These are phyloP conservation scores for Fusarium irregulare DNA, from an alignment of 2,329 filamentous ascomycete genomes.

Conservation along the genomic window DNA sequence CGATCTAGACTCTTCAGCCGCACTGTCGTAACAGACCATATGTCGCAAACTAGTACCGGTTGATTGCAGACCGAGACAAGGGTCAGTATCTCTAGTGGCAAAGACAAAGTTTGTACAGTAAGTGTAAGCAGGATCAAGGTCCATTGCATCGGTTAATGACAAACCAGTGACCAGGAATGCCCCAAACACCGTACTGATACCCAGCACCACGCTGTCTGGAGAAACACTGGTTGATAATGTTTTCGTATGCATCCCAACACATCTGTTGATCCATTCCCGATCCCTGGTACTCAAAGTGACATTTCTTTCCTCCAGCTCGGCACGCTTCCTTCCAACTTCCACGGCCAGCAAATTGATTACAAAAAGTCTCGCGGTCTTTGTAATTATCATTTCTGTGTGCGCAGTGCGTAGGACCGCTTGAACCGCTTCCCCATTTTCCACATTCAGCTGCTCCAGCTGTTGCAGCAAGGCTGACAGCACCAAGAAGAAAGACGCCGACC, in stretches of 20 bases:
- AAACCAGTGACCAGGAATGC: too few species aligned
- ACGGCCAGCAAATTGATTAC: accelerated
- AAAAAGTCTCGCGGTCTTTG: neutral
- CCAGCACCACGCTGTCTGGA: neutral
- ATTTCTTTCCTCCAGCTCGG: neutral
- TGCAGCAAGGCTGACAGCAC: too few species aligned
- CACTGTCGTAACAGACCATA: neutral
- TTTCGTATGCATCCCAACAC: neutral
- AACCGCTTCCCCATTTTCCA: neutral
- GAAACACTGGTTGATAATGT: neutral
- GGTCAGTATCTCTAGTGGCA: too few species aligned
- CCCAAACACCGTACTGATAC: neutral
- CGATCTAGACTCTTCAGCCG: constrained; percentile 12
- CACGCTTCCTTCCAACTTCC: neutral
- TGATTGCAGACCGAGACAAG: accelerated
- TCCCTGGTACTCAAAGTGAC: neutral
- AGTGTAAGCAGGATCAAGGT: too few species aligned
- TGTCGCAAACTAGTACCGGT: too few species aligned
- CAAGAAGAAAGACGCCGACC: too few species aligned
- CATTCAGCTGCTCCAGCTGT: neutral
- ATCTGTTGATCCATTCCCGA: neutral
- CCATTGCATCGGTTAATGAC: neutral
- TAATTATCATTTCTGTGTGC: neutral
- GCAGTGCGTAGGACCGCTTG: neutral
- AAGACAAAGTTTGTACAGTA: too few species aligned